Percentiles rank a stretch among this genome's conserved stretches.
These are phyloP conservation scores for Leucoagaricus sp. DNA, from an alignment of 1,284 basidiomycete species.

Conservation along the genomic window DNA sequence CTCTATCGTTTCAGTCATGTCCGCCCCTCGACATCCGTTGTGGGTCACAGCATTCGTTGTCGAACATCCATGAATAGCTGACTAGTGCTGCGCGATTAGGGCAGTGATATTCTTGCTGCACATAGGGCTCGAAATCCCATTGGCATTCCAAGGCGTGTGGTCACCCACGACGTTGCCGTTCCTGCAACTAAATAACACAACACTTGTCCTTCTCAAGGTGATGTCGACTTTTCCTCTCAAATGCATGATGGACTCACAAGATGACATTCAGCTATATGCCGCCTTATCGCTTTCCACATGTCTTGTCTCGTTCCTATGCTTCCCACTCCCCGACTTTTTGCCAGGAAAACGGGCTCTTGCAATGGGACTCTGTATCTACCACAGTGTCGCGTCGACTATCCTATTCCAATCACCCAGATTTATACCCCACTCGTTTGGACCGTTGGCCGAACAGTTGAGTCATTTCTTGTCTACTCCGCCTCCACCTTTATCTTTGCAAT, in stretches of 20 bases:
- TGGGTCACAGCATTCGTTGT: background rate
- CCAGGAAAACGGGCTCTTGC: slow-evolving; percentile 84
- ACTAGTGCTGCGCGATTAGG: too few species aligned
- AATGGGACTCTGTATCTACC: slow-evolving; percentile 75
- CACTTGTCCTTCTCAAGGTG: slow-evolving; percentile 74
- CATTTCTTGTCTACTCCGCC: background rate
- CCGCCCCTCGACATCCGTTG: slow-evolving; percentile 11
- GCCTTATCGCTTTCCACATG: slow-evolving; percentile 61
- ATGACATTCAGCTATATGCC: slow-evolving; percentile 55
- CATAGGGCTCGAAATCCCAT: slow-evolving; percentile 72
- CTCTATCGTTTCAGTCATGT: background rate
- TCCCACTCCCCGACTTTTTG: slow-evolving; percentile 63
- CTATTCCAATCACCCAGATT: slow-evolving; percentile 78
- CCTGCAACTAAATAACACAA: slow-evolving; percentile 79
- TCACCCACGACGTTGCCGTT: slow-evolving; percentile 67
- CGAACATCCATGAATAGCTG: too few species aligned
- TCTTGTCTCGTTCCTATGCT: slow-evolving; percentile 59
- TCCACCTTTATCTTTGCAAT: background rate
- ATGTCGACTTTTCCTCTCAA: slow-evolving; percentile 10
- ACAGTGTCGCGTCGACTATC: slow-evolving; percentile 71
- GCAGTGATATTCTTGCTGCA: slow-evolving; percentile 75
- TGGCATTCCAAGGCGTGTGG: slow-evolving; percentile 74
- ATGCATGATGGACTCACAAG: background rate
- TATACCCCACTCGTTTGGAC: slow-evolving; percentile 72
- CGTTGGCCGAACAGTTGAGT: slow-evolving; percentile 59